Conservation (phyloP, 2,329 filamentous ascomycete species). For the Apiospora malaysiana region DNA sequence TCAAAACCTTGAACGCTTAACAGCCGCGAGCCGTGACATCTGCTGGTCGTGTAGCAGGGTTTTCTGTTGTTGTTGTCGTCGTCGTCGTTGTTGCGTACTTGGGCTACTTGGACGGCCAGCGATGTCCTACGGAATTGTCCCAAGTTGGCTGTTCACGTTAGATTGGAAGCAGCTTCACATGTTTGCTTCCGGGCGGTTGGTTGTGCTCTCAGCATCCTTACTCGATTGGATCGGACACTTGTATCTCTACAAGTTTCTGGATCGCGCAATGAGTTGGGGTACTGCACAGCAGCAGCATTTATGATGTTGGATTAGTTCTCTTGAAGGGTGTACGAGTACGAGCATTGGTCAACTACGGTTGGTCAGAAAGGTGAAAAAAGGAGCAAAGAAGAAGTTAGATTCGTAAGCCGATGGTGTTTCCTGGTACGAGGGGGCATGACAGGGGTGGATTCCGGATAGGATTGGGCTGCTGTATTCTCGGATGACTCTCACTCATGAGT, state of each 20-base stretch:
- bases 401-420: neutral
- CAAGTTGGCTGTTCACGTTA: neutral
- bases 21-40: neutral
- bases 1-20: constrained; percentile 66
- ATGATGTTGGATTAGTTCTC: constrained; percentile 20
- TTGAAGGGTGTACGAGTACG: constrained; percentile 16
- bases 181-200: constrained; percentile 2
- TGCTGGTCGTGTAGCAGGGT: neutral
- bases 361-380: neutral
- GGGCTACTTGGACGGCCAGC: neutral
- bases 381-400: constrained; percentile 1
- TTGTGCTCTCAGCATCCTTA: constrained; percentile 5
- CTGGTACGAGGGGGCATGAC: neutral
- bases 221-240: neutral
- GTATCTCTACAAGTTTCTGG: constrained; percentile 19
- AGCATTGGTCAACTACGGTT: neutral
- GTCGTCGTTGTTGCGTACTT: neutral
- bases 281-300: neutral
- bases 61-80: too few species aligned
- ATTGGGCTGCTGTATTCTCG: neutral
- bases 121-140: neutral
- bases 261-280: neutral
- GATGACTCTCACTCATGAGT: neutral
- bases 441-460: neutral
- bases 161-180: neutral